A percentile compares a stretch with the other conserved stretches of the same genome.
Evolutionary conservation across 768 basidiomycete genomes (phyloP).

Genomic region (Lentinus brumalis): DNA sequence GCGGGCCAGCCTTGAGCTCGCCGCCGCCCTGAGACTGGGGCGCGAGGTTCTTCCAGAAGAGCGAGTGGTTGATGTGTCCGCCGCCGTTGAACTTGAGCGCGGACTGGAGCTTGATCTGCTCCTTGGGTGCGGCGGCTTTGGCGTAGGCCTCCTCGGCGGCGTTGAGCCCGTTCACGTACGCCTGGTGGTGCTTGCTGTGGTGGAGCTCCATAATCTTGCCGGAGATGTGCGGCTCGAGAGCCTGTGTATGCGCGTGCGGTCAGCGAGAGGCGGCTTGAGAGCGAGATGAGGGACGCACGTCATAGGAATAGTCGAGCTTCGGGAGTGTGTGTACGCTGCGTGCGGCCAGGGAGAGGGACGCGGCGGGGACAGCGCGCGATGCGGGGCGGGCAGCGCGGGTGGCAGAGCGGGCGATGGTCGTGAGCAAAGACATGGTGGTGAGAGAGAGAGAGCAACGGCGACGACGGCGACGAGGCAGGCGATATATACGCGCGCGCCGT

Average conservation of each 20-base stretch:
- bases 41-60: conserved; percentile 98
- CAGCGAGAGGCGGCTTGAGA: background rate
- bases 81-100: conserved; percentile 99
- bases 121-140: conserved; percentile 64
- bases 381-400: conserved; percentile 37
- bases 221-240: conserved; percentile 91
- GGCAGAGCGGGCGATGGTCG: conserved; percentile 20
- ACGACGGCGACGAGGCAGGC: too few relatives aligned
- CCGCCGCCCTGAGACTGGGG: conserved; percentile 68
- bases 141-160: conserved; percentile 83
- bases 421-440: conserved; percentile 21
- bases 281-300: conserved; percentile 48
- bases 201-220: conserved; percentile 93
- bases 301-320: conserved; percentile 78
- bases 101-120: conserved; percentile 81
- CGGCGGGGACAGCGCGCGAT: conserved; percentile 40
- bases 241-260: conserved; percentile 30
- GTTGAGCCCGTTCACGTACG: conserved; percentile 96
- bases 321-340: conserved; percentile 74
- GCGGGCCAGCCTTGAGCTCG: conserved; percentile 59
- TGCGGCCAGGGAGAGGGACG: conserved; percentile 40
- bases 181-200: conserved; percentile 88
- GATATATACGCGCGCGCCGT: too few relatives aligned
- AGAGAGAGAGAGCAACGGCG: background rate
- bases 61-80: conserved; percentile 91